phyloP scores from a whole-genome alignment of 2,329 filamentous ascomycete genomes.

The Ascomycota sp. region DNA sequence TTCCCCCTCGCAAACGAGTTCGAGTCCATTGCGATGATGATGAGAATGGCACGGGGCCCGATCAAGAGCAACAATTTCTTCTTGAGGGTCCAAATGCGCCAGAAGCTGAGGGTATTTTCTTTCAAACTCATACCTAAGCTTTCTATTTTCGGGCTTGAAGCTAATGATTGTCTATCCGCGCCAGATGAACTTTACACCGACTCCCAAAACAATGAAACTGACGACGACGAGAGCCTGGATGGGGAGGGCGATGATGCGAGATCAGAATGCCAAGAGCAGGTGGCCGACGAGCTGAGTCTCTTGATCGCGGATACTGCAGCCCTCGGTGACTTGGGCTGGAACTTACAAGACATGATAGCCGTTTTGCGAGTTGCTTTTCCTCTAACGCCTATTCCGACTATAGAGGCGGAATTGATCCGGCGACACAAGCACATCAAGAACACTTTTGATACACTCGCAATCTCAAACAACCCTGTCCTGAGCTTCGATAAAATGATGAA shows the following conservation, averaged over 20 bases:
- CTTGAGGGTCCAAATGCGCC: constrained; percentile 9
- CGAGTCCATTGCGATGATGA: constrained; percentile 22
- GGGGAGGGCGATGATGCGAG: constrained; percentile 7
- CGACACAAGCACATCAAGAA: constrained; percentile 13
- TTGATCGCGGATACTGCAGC: constrained; percentile 17
- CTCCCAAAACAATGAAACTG: constrained; percentile 7
- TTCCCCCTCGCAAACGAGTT: constrained; percentile 51
- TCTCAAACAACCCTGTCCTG: constrained; percentile 11
- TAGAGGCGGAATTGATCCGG: constrained; percentile 14
- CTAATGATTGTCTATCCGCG: neutral
- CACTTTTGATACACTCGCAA: constrained; percentile 16
- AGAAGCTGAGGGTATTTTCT: too few relatives aligned
- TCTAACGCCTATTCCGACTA: constrained; percentile 11
- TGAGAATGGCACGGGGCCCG: constrained; percentile 12
- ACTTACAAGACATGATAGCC: constrained; percentile 11
- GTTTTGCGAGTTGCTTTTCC: constrained; percentile 23
- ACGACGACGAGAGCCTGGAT: constrained; percentile 17
- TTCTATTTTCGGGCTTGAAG: neutral
- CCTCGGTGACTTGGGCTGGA: constrained; percentile 5
- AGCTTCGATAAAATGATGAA: constrained; percentile 14
- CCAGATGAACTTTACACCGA: constrained; percentile 1
- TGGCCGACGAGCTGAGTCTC: constrained; percentile 19
- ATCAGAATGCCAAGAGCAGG: constrained; percentile 3
- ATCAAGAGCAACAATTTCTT: constrained; percentile 7
- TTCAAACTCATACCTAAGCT: too few relatives aligned